Evolutionary conservation across 345 rosid genomes (phyloP).

Genomic region (Jatropha curcas): DNA sequence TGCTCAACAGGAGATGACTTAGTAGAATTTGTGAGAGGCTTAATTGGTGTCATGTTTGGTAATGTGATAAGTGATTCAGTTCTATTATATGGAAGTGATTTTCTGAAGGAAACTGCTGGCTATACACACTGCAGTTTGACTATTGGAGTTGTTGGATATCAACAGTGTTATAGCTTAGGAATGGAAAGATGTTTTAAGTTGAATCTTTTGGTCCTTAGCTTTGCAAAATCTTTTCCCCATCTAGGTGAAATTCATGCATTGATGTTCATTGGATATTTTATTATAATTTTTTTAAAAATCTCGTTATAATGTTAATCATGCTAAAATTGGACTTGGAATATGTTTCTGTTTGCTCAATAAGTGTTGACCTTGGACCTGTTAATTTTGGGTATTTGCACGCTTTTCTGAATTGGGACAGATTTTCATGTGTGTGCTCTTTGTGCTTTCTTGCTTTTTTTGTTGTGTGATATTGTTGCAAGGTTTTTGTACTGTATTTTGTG

Average conservation of each 20-base stretch:
- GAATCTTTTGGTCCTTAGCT: not conserved
- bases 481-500: not conserved
- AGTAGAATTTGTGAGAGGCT: not conserved
- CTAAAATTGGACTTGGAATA: not conserved
- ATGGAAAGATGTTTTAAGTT: not conserved
- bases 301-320: not conserved
- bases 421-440: not conserved
- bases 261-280: not conserved
- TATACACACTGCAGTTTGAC: not conserved
- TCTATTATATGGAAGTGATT: not conserved
- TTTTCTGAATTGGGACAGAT: too few species aligned
- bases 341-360: not conserved
- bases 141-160: not conserved
- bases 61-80: not conserved
- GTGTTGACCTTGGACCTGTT: too few species aligned
- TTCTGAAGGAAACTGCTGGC: not conserved
- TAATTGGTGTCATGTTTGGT: not conserved
- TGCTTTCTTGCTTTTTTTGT: not conserved
- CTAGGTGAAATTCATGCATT: not conserved
- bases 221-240: not conserved
- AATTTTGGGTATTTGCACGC: too few species aligned
- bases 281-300: too few species aligned
- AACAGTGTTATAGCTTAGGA: not conserved
- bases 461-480: not conserved
- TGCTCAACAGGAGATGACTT: slow-evolving; percentile 9